Conservation (phyloP, 2,329 filamentous ascomycete genomes). For the Lojkania enalia region DNA sequence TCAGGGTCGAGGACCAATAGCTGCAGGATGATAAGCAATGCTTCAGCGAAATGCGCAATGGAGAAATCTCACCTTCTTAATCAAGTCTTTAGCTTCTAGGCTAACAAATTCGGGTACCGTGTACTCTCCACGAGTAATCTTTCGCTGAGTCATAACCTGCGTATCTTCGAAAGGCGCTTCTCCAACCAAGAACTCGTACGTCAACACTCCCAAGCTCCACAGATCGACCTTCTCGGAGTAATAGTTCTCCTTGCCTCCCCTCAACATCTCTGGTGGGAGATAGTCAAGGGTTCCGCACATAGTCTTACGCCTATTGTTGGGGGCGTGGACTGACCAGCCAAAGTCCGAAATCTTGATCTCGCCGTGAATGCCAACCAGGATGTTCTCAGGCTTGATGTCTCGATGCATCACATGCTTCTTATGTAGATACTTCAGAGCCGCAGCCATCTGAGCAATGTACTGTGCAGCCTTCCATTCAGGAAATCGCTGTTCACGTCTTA, state of each 20-base stretch:
- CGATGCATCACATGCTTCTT: slow-evolving; percentile 97
- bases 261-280: slow-evolving; percentile 96
- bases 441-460: slow-evolving; percentile 90
- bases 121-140: slow-evolving; percentile 90
- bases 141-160: slow-evolving; percentile 87
- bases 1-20: slow-evolving; percentile 88
- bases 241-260: slow-evolving; percentile 77
- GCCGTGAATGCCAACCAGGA: slow-evolving; percentile 91
- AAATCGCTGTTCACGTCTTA: slow-evolving; percentile 76
- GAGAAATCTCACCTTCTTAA: slow-evolving; percentile 71
- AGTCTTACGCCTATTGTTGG: slow-evolving; percentile 88
- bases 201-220: slow-evolving; percentile 93
- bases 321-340: slow-evolving; percentile 96
- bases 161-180: slow-evolving; percentile 98
- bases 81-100: slow-evolving; percentile 85
- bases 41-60: not conserved
- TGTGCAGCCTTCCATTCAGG: slow-evolving; percentile 84
- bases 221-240: slow-evolving; percentile 96
- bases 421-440: slow-evolving; percentile 85
- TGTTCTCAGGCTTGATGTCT: slow-evolving; percentile 98
- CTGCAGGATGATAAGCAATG: slow-evolving; percentile 22
- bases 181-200: slow-evolving; percentile 93
- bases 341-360: slow-evolving; percentile 99
- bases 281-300: slow-evolving; percentile 98
- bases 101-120: slow-evolving; percentile 88